Base-by-base conservation (phyloP, 106 monocot genomes). In the Allium sativum region DNA sequence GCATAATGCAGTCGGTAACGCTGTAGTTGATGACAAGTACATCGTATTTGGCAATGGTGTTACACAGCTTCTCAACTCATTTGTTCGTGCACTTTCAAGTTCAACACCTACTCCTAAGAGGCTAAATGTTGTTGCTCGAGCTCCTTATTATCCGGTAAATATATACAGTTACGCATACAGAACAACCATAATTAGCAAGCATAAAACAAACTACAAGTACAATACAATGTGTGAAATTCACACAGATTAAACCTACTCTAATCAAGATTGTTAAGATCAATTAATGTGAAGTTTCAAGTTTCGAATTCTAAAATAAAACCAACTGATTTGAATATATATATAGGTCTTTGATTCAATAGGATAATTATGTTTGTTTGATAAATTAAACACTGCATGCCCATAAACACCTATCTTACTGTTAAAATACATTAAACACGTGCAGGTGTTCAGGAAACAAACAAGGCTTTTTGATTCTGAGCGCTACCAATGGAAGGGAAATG, bases 1-100 rank as follows among this genome's bases (percentile, higher is more conserved):
- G n/a, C 91, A 92, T 64, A 17, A 42, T 6, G 62, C 67, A 21
- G 86, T 81, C n/a, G 78, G 86, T 7, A 92, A 92, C 47, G 91
- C 91, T 16, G 64, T 75, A 62, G 61, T 72, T 1, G 70, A 81
- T 6, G 86, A 55, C 62, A 76, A 68, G 50, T 77, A 65, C 66
- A 66, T 91, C 51, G 68, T 78, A 54, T 86, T 86, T 59, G 90
- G 90, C 2, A 9, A 72, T 1, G 91, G 91, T 0, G 82, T 86
- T 9, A 81, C 78, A 4, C 91, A 92, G 60, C 77, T 92, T 16
- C 21, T 86, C 70, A 83, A 92, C 51, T 80, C 86, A 2, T 51
- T 71, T 18, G 80, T 92, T 45, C 62, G 78, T 62, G 77, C 91
- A 4, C 73, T 92, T 11, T 80, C 91, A 15, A 61, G 72, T 9